phyloP scores from a whole-genome alignment of 805 yeast species.

The Pichia kluyveri region DNA sequence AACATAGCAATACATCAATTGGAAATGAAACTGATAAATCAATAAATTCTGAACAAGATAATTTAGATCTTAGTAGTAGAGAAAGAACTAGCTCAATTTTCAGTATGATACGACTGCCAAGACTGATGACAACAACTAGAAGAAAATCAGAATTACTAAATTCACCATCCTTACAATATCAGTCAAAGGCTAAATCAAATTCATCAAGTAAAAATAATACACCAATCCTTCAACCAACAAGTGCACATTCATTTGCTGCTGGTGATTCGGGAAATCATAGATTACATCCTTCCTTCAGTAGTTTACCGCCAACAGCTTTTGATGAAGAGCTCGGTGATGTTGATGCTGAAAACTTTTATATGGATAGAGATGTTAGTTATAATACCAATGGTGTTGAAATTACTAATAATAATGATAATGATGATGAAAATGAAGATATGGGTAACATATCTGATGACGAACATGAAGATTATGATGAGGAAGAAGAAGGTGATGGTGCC shows the following conservation, averaged over 20 bases:
- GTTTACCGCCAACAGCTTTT: neutral
- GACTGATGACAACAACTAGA: neutral
- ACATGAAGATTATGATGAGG: neutral
- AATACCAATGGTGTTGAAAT: neutral
- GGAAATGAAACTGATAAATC: neutral
- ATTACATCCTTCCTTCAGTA: neutral
- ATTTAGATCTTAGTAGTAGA: neutral
- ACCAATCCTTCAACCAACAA: constrained; percentile 6
- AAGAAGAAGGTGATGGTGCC: neutral
- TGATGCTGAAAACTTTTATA: neutral
- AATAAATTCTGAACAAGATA: neutral
- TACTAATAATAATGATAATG: neutral
- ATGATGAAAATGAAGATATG: neutral
- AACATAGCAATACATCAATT: neutral
- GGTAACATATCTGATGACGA: too few relatives aligned
- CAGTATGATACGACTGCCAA: neutral
- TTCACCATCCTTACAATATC: neutral
- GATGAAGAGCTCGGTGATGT: constrained; percentile 3
- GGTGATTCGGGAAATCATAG: neutral
- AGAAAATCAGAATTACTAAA: neutral
- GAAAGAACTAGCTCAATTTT: constrained; percentile 1
- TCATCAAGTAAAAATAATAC: neutral
- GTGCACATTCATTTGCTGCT: constrained; percentile 7
- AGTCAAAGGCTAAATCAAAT: neutral
- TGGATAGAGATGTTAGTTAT: neutral